phyloP scores from a whole-genome alignment of 2,329 filamentous ascomycete species.

The Hypoxylon sp. region DNA sequence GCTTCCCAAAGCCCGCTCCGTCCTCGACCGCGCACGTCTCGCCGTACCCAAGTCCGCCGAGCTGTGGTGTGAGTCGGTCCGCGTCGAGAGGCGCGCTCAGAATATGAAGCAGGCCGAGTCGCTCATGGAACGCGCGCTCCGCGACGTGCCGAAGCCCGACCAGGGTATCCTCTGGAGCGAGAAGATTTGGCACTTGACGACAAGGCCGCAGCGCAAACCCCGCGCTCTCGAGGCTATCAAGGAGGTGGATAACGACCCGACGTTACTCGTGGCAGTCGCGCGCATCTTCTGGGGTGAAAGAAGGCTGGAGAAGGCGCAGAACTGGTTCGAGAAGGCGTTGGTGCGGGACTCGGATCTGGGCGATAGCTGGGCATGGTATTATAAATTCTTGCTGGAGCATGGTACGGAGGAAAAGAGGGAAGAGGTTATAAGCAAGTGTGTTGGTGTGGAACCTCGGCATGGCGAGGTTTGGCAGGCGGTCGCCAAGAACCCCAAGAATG shows the following conservation, averaged over 20 bases:
- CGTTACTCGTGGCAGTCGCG: slow-evolving; percentile 90
- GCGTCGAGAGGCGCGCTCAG: slow-evolving; percentile 88
- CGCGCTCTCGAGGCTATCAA: slow-evolving; percentile 95
- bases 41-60: slow-evolving; percentile 87
- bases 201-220: slow-evolving; percentile 91
- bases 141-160: slow-evolving; percentile 85
- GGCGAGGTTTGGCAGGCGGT: slow-evolving; percentile 92
- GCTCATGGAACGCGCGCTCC: slow-evolving; percentile 92
- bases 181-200: slow-evolving; percentile 94
- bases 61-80: slow-evolving; percentile 94
- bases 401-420: slow-evolving; percentile 93
- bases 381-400: slow-evolving; percentile 91
- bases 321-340: slow-evolving; percentile 97
- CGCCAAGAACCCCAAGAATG: slow-evolving; percentile 88
- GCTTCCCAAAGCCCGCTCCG: slow-evolving; percentile 91
- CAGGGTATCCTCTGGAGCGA: slow-evolving; percentile 89
- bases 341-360: slow-evolving; percentile 88
- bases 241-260: slow-evolving; percentile 92
- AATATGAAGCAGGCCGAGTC: slow-evolving; percentile 88
- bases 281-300: slow-evolving; percentile 97
- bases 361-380: slow-evolving; percentile 99
- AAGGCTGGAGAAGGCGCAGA: slow-evolving; percentile 91
- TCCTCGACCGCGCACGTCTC: slow-evolving; percentile 91
- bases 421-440: slow-evolving; percentile 86
- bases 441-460: slow-evolving; percentile 87